Percentiles rank a stretch among this genome's conserved stretches.
Conservation (phyloP, 345 rosid species). For the Salix dunnii region DNA sequence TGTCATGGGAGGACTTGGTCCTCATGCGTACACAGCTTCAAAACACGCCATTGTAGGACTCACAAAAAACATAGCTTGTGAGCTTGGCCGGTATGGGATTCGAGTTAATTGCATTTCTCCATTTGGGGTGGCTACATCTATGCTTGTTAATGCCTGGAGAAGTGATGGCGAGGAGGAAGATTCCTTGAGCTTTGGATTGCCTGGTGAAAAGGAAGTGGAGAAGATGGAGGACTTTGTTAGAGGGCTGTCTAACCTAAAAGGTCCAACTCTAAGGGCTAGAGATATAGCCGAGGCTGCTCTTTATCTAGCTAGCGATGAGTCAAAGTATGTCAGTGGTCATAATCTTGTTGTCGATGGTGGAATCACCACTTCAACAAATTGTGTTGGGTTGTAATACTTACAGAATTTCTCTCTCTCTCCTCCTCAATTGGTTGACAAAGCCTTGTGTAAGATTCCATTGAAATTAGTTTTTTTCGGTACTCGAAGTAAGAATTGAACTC, state of each 20-base stretch:
- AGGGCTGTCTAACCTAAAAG: conserved; percentile 57
- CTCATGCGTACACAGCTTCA: conserved; percentile 84
- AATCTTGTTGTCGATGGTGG: conserved; percentile 92
- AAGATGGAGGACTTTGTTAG: conserved; percentile 68
- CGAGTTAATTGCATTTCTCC: conserved; percentile 85
- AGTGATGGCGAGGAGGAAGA: conserved; percentile 30
- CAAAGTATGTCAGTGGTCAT: conserved; percentile 78
- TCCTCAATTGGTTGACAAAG: not conserved
- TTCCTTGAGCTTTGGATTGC: conserved; percentile 29
- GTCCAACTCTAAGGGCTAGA: conserved; percentile 48
- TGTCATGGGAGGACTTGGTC: conserved; percentile 80
- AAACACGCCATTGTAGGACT: conserved; percentile 83
- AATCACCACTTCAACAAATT: conserved; percentile 64
- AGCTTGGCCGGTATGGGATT: conserved; percentile 68
- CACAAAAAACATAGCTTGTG: conserved; percentile 76
- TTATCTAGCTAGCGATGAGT: conserved; percentile 78
- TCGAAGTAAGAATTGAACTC: too few species aligned
- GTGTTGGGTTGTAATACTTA: conserved; percentile 57
- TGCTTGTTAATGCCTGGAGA: conserved; percentile 69
- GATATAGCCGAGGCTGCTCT: conserved; percentile 86
- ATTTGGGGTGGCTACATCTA: conserved; percentile 77
- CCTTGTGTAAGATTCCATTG: not conserved
- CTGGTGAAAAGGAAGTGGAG: conserved; percentile 42
- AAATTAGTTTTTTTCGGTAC: not conserved
- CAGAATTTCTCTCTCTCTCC: not conserved